Evolutionary conservation across 2,329 filamentous ascomycete genomes (phyloP).

Genomic region (Penicillium sclerotiorum): DNA sequence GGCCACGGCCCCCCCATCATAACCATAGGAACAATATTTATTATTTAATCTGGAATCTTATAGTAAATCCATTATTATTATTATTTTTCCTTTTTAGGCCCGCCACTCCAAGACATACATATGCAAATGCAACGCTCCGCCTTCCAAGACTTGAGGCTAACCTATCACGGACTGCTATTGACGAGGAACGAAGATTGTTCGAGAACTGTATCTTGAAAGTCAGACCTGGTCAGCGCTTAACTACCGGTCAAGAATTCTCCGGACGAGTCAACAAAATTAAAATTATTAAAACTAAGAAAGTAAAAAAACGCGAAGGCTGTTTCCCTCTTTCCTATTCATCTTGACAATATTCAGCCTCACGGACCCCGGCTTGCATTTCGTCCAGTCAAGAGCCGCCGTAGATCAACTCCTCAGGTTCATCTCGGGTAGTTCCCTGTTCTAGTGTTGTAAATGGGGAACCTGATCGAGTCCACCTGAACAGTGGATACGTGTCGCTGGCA

Average conservation of each 20-base stretch:
- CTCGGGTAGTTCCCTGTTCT: neutral
- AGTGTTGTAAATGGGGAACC: neutral
- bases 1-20: neutral
- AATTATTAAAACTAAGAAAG: no score
- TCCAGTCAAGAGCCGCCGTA: constrained; percentile 26
- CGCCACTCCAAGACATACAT: no score
- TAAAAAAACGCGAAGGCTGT: no score
- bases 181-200: constrained; percentile 18
- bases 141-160: constrained; percentile 8
- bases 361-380: constrained; percentile 3
- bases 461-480: no score
- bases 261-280: constrained; percentile 7
- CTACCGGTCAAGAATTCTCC: constrained; percentile 27
- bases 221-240: constrained; percentile 24
- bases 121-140: constrained; percentile 1
- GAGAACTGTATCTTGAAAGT: constrained; percentile 7
- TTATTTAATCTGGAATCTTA: no score
- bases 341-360: constrained; percentile 31
- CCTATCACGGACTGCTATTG: neutral
- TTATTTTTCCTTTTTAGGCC: neutral
- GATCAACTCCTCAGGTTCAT: neutral
- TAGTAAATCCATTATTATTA: no score
- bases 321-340: no score
- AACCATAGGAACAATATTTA: constrained; percentile 1
- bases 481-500: neutral